Conservation (phyloP, 495 filamentous ascomycete species). For the Daldinia bambusicola region DNA sequence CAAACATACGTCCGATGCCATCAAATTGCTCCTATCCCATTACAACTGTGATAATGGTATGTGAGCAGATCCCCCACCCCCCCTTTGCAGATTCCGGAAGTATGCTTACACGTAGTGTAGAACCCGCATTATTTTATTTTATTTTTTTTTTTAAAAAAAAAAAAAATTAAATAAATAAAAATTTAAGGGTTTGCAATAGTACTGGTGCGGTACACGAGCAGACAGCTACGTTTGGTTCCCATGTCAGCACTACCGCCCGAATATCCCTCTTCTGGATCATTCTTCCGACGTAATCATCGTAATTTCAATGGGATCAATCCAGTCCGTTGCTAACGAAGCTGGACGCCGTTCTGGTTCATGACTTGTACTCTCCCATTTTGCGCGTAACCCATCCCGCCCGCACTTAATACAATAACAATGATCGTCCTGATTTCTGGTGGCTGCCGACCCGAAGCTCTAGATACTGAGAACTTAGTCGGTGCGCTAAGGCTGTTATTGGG, state of each 20-base stretch:
- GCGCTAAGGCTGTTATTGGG: neutral
- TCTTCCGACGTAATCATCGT: neutral
- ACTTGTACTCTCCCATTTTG: neutral
- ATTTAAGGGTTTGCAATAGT: no score
- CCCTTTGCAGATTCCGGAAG: neutral
- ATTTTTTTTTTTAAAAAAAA: no score
- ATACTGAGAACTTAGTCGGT: neutral
- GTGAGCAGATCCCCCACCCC: neutral
- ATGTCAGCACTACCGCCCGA: neutral
- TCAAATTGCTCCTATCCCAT: neutral
- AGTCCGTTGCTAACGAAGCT: neutral
- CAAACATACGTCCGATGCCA: neutral
- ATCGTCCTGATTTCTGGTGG: neutral
- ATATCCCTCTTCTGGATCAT: constrained; percentile 8
- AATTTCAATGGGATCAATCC: constrained; percentile 1
- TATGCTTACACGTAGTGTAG: constrained; percentile 20
- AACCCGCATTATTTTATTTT: constrained; percentile 3
- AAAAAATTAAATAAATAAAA: no score
- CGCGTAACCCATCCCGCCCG: neutral
- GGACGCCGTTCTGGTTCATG: neutral
- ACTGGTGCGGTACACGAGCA: neutral
- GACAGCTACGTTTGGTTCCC: neutral
- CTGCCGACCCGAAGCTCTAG: neutral
- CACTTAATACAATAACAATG: neutral
- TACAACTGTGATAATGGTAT: neutral